Evolutionary conservation across 352 stramenopile species (phyloP).

Genomic region (Phytophthora parvispora): DNA sequence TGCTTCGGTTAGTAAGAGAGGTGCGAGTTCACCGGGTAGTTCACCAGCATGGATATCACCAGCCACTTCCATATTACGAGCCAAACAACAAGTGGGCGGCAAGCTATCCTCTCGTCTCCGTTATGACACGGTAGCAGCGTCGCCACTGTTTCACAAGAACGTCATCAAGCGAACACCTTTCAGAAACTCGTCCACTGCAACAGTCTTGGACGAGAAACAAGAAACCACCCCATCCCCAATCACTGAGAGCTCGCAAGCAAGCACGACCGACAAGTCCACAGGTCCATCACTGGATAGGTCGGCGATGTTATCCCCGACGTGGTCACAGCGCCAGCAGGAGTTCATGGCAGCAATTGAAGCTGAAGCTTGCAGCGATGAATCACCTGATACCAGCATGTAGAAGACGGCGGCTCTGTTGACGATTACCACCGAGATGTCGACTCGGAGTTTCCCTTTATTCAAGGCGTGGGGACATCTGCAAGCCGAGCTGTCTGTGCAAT

Average conservation of each 20-base stretch:
- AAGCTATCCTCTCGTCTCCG: neutral
- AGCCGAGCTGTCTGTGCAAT: no score
- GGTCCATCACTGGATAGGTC: neutral
- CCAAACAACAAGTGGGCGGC: neutral
- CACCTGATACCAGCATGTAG: neutral
- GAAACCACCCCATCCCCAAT: neutral
- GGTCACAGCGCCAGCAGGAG: constrained; percentile 17
- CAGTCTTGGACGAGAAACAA: neutral
- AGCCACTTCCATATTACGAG: neutral
- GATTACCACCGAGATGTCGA: no score
- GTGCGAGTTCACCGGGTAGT: neutral
- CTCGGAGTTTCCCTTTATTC: no score
- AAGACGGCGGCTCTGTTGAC: no score
- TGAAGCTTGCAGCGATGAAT: constrained; percentile 4
- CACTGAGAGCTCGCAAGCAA: neutral
- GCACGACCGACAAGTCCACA: neutral
- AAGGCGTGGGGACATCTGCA: no score
- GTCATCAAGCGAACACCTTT: neutral
- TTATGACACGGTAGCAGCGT: neutral
- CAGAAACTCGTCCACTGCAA: neutral
- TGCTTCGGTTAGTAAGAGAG: neutral
- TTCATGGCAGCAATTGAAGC: constrained; percentile 29
- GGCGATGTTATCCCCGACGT: constrained; percentile 7
- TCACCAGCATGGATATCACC: neutral
- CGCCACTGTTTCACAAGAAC: neutral